Conservation (phyloP, 2,329 filamentous ascomycete genomes). For the Herpotrichia juniperi region DNA sequence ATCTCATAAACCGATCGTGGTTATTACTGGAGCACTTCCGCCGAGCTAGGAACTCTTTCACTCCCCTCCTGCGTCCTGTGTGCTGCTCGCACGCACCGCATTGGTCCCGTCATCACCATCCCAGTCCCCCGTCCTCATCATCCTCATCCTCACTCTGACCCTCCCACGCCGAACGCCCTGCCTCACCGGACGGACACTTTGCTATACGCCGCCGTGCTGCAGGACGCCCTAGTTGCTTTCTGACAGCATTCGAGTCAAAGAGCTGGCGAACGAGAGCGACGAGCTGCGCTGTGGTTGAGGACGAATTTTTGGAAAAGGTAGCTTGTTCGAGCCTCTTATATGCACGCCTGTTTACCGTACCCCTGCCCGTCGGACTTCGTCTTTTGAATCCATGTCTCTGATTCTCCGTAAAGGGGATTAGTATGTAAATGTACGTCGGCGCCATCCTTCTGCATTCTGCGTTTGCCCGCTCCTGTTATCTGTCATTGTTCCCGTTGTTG, state of each 20-base stretch:
- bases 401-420: slow-evolving; percentile 21
- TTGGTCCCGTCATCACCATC: slow-evolving; percentile 21
- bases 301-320: slow-evolving; percentile 29
- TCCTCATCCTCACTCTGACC: neutral
- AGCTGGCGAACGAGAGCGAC: slow-evolving; percentile 11
- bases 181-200: slow-evolving; percentile 6
- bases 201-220: slow-evolving; percentile 2
- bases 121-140: slow-evolving; percentile 1
- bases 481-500: slow-evolving; percentile 17
- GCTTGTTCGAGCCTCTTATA: slow-evolving; percentile 25
- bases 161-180: slow-evolving; percentile 1
- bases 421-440: slow-evolving; percentile 24
- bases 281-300: slow-evolving; percentile 4
- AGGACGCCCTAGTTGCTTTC: slow-evolving; percentile 8
- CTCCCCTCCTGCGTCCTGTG: slow-evolving; percentile 35
- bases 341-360: slow-evolving; percentile 12
- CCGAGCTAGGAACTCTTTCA: slow-evolving; percentile 35
- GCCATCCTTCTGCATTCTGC: slow-evolving; percentile 15
- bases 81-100: slow-evolving; percentile 28
- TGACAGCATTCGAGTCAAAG: slow-evolving; percentile 6
- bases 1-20: slow-evolving; percentile 42
- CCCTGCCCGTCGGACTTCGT: slow-evolving; percentile 26
- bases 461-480: slow-evolving; percentile 8
- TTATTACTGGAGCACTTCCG: slow-evolving; percentile 48
- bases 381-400: slow-evolving; percentile 17